Conservation (phyloP, 106 monocot species). For the Posidonia australis region DNA sequence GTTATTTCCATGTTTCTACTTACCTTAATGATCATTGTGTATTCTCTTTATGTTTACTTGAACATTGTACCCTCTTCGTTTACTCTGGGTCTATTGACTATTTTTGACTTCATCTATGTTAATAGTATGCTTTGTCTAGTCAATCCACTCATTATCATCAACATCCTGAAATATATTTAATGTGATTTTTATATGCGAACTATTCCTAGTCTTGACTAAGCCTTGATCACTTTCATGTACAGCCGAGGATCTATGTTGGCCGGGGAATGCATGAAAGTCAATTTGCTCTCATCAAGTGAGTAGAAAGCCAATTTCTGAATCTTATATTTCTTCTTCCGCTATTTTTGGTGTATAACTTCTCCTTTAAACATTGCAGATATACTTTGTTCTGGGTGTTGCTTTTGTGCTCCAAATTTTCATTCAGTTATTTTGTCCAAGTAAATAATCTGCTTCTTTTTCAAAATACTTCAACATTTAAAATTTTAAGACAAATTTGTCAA, state of each 20-base stretch:
- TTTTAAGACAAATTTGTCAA: neutral
- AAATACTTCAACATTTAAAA: neutral
- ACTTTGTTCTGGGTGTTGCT: slow-evolving; percentile 96
- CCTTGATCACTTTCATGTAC: slow-evolving; percentile 9
- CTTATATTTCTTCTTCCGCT: neutral
- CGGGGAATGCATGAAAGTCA: slow-evolving; percentile 99
- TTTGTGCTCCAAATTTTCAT: slow-evolving; percentile 69
- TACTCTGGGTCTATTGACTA: no score
- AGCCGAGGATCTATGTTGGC: slow-evolving; percentile 97
- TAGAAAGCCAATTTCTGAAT: slow-evolving; percentile 9
- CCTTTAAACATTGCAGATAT: slow-evolving; percentile 44
- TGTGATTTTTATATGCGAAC: neutral
- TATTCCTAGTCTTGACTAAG: neutral
- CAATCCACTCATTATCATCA: neutral
- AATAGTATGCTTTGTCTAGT: no score
- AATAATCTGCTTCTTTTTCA: neutral
- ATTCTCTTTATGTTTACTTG: no score
- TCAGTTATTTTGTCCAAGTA: slow-evolving; percentile 85
- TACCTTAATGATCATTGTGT: no score
- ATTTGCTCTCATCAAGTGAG: slow-evolving; percentile 88
- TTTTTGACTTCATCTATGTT: no score
- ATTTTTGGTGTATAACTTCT: neutral
- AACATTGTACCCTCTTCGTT: no score
- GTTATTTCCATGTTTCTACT: neutral
- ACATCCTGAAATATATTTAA: neutral